Evolutionary conservation across 345 rosid species (phyloP).

Genomic region (Barbarea vulgaris): DNA sequence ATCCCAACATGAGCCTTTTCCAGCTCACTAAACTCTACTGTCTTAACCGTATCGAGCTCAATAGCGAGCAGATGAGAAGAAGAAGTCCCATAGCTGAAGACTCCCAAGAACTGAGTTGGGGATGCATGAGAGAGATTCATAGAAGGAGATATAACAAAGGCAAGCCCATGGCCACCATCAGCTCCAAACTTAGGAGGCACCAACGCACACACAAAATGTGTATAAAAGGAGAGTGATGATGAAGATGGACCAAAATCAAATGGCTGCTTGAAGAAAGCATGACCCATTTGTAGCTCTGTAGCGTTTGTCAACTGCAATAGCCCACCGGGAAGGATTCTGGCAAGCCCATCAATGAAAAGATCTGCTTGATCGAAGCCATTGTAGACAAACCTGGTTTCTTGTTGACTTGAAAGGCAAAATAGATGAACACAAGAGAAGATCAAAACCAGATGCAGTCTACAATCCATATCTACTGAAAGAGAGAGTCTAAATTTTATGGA

Average conservation of each 20-base stretch:
- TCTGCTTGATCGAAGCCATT: constrained; percentile 43
- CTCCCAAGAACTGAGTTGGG: constrained; percentile 43
- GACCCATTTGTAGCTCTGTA: constrained; percentile 37
- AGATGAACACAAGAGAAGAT: constrained; percentile 10
- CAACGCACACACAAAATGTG: constrained; percentile 48
- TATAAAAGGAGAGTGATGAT: constrained; percentile 36
- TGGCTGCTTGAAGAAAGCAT: constrained; percentile 48
- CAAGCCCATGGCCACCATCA: constrained; percentile 49
- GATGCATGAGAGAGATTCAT: constrained; percentile 23
- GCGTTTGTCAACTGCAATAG: constrained; percentile 53
- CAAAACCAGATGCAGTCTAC: constrained; percentile 11
- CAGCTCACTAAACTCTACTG: constrained; percentile 43
- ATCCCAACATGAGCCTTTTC: constrained; percentile 55
- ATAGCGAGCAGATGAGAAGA: constrained; percentile 54
- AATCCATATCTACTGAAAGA: constrained; percentile 6
- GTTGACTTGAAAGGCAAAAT: constrained; percentile 31
- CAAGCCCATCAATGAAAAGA: constrained; percentile 38
- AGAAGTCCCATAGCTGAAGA: constrained; percentile 37
- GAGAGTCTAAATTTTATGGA: background rate
- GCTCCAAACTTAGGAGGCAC: constrained; percentile 28
- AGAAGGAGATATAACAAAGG: constrained; percentile 46
- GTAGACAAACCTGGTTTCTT: constrained; percentile 41
- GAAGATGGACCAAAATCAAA: constrained; percentile 31
- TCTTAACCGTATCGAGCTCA: constrained; percentile 55
- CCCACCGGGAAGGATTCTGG: constrained; percentile 45